These are phyloP conservation scores for Stephanodiscus minutulus DNA, from an alignment of 108 stramenopile genomes.

Conservation along the genomic window DNA sequence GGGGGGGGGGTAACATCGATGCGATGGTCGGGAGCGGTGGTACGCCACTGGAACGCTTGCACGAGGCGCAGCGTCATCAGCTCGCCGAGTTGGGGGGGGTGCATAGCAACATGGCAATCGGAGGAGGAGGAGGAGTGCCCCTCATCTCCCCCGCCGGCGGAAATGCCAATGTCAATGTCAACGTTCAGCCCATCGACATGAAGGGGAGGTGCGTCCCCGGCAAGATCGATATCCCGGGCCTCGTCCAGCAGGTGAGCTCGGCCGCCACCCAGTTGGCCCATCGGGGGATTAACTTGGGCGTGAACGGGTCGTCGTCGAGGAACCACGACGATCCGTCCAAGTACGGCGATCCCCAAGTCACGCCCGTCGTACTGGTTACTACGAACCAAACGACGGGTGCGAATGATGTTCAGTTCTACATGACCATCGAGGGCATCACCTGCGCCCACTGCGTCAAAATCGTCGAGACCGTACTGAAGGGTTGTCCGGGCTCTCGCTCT, in stretches of 20 bases:
- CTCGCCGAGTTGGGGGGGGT: constrained; percentile 62
- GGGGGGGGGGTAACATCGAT: neutral
- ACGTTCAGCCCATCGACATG: constrained; percentile 46
- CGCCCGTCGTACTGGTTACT: constrained; percentile 73
- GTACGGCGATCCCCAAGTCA: constrained; percentile 76
- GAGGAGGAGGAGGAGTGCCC: neutral
- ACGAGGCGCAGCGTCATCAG: constrained; percentile 70
- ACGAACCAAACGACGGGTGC: constrained; percentile 30
- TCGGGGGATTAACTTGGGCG: constrained; percentile 47
- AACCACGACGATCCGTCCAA: constrained; percentile 32
- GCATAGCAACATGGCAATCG: constrained; percentile 17
- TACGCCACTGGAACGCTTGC: constrained; percentile 60
- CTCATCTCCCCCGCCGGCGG: neutral
- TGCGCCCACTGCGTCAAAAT: constrained; percentile 91
- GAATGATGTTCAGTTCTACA: constrained; percentile 73
- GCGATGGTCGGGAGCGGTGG: neutral
- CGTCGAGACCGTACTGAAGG: constrained; percentile 88
- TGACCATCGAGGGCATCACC: constrained; percentile 84
- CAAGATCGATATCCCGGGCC: constrained; percentile 65
- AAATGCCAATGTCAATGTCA: neutral
- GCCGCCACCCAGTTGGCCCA: constrained; percentile 81
- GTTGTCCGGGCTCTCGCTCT: constrained; percentile 83
- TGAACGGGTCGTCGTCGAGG: neutral
- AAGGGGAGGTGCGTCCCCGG: constrained; percentile 77
- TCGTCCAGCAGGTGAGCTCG: constrained; percentile 70